Evolutionary conservation across 1,139 yeast species (phyloP).

Genomic region (Magnusiomyces suaveolens): DNA sequence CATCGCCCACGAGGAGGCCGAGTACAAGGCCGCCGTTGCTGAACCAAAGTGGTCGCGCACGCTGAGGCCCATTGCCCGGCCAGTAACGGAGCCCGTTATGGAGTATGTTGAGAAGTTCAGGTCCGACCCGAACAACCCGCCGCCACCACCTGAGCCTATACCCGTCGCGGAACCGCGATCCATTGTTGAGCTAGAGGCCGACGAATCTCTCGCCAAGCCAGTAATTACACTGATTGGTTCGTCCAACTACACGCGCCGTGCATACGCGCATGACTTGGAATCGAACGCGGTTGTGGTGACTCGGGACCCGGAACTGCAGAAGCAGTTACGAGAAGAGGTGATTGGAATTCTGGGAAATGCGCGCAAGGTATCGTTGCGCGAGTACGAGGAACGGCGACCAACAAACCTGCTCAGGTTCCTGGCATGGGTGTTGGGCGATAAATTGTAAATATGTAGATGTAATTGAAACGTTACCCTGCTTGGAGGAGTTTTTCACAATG

Average conservation of each 20-base stretch:
- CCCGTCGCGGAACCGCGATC: background rate
- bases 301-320: conserved; percentile 49
- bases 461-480: too few relatives aligned
- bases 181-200: conserved; percentile 14
- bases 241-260: conserved; percentile 84
- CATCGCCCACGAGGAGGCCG: background rate
- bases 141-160: background rate
- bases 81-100: background rate
- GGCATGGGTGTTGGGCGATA: conserved; percentile 41
- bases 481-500: too few relatives aligned
- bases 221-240: conserved; percentile 79
- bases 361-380: conserved; percentile 40
- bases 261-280: conserved; percentile 81
- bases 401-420: conserved; percentile 45
- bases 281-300: conserved; percentile 76
- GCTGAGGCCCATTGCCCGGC: background rate
- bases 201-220: conserved; percentile 36
- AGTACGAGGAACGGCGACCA: conserved; percentile 57
- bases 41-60: background rate
- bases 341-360: conserved; percentile 50
- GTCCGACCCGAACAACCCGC: background rate
- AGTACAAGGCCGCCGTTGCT: background rate
- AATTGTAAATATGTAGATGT: conserved; percentile 19
- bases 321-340: conserved; percentile 52
- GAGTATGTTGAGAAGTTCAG: background rate